phyloP scores from a whole-genome alignment of 805 yeast species.

The Candida nanaspora region DNA sequence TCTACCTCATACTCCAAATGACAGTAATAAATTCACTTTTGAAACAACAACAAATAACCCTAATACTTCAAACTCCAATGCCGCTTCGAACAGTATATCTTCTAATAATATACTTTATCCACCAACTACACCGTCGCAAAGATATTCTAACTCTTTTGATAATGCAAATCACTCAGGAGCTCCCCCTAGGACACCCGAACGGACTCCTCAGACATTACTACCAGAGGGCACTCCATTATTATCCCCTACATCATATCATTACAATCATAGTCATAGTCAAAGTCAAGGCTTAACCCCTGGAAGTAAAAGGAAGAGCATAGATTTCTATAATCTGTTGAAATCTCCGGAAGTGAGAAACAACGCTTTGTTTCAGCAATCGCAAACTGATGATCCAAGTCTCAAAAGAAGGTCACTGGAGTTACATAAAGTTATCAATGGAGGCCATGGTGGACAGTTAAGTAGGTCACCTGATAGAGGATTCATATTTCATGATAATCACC shows the following conservation, averaged over 20 bases:
- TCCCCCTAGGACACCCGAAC: constrained; percentile 23
- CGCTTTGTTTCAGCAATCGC: constrained; percentile 3
- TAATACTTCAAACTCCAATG: neutral
- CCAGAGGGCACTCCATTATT: constrained; percentile 26
- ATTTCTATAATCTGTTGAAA: constrained; percentile 27
- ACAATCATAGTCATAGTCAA: constrained; percentile 1
- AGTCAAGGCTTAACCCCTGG: constrained; percentile 18
- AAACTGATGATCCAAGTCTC: constrained; percentile 6
- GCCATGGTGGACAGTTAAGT: constrained; percentile 1
- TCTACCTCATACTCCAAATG: constrained; percentile 1
- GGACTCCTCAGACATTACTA: constrained; percentile 19
- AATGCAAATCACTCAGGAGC: constrained; percentile 1
- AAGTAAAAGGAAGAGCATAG: constrained; percentile 23
- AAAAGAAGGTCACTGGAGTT: constrained; percentile 27
- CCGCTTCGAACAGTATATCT: neutral
- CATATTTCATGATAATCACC: constrained; percentile 23
- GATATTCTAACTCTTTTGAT: neutral
- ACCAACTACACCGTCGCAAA: constrained; percentile 1
- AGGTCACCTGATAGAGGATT: constrained; percentile 18
- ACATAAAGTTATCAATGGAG: constrained; percentile 18
- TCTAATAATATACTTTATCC: neutral
- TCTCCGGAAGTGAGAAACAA: constrained; percentile 23
- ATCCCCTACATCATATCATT: constrained; percentile 23
- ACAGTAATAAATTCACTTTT: neutral
- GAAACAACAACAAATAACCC: neutral